A percentile compares a stretch with the other conserved stretches of the same genome.
phyloP scores from a whole-genome alignment of 192 early-diverging fungal species.

The Coemansia sp. region DNA sequence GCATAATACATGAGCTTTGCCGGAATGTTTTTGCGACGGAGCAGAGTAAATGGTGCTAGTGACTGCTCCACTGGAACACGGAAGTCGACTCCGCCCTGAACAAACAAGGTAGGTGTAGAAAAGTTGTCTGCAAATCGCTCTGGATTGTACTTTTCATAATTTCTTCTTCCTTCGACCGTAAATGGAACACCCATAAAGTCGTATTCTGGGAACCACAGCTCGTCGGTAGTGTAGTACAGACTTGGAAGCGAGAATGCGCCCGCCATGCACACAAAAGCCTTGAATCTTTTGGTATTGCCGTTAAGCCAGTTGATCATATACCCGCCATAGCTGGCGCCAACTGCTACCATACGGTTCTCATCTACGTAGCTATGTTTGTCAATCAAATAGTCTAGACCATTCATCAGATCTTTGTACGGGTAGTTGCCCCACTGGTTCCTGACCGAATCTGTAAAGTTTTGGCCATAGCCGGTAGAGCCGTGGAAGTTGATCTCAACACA shows the following conservation, averaged over 20 bases:
- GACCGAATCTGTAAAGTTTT: slow-evolving; percentile 71
- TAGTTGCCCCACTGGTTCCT: slow-evolving; percentile 69
- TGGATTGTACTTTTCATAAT: slow-evolving; percentile 66
- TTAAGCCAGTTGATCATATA: slow-evolving; percentile 88
- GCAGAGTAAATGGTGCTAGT: slow-evolving; percentile 65
- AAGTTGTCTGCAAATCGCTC: slow-evolving; percentile 61
- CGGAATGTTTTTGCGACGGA: slow-evolving; percentile 64
- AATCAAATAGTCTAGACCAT: slow-evolving; percentile 60
- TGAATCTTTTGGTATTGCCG: slow-evolving; percentile 64
- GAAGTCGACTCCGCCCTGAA: slow-evolving; percentile 67
- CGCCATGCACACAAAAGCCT: slow-evolving; percentile 67
- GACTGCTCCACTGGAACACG: slow-evolving; percentile 64
- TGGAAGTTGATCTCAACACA: slow-evolving; percentile 71
- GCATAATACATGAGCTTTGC: slow-evolving; percentile 69
- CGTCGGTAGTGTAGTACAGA: slow-evolving; percentile 65
- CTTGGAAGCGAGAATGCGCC: slow-evolving; percentile 62
- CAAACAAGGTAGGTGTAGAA: slow-evolving; percentile 71
- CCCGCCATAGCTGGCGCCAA: slow-evolving; percentile 78
- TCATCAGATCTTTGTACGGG: slow-evolving; percentile 74
- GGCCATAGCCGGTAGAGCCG: slow-evolving; percentile 78
- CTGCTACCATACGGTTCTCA: slow-evolving; percentile 50
- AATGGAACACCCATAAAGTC: slow-evolving; percentile 73
- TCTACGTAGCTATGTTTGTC: slow-evolving; percentile 57
- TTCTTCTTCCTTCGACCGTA: slow-evolving; percentile 36
- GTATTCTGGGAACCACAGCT: slow-evolving; percentile 73